These are phyloP conservation scores for Trichoderma reesei DNA, from an alignment of 495 filamentous ascomycete species.

Conservation along the genomic window DNA sequence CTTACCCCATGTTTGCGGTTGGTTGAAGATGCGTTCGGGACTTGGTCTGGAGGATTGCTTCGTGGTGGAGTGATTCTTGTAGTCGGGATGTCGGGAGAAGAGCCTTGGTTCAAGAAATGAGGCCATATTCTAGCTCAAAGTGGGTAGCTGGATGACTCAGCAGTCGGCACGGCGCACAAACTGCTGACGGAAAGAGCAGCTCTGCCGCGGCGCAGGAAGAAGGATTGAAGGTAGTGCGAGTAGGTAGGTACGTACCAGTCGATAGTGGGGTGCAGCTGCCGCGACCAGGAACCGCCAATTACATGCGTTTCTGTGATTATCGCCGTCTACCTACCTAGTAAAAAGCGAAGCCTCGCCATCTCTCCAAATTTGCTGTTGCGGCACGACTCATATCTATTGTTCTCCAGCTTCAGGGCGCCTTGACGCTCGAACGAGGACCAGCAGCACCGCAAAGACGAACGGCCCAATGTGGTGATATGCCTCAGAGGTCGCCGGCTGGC, in stretches of 20 bases:
- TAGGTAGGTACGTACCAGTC: too few relatives aligned
- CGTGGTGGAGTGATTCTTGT: not conserved
- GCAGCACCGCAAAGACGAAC: not conserved
- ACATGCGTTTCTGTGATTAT: not conserved
- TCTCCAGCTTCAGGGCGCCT: not conserved
- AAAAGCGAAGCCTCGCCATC: not conserved
- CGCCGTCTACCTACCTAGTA: too few relatives aligned
- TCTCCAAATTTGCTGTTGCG: not conserved
- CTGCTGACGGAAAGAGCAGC: not conserved
- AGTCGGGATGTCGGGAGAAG: not conserved
- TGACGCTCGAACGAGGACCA: not conserved
- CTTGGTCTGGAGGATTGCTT: not conserved
- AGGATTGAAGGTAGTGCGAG: not conserved
- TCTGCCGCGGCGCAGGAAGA: not conserved
- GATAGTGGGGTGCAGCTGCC: not conserved
- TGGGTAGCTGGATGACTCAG: conserved; percentile 8
- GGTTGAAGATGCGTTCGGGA: not conserved
- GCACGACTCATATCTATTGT: not conserved
- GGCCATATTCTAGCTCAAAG: conserved; percentile 10
- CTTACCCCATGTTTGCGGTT: conserved; percentile 9
- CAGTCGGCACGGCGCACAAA: not conserved
- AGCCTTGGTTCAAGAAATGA: conserved; percentile 9
- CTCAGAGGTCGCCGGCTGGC: not conserved
- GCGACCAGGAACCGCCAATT: not conserved
- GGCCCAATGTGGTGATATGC: not conserved